Evolutionary conservation across 83 land plant species (phyloP).

Genomic region (Thuja plicata): DNA sequence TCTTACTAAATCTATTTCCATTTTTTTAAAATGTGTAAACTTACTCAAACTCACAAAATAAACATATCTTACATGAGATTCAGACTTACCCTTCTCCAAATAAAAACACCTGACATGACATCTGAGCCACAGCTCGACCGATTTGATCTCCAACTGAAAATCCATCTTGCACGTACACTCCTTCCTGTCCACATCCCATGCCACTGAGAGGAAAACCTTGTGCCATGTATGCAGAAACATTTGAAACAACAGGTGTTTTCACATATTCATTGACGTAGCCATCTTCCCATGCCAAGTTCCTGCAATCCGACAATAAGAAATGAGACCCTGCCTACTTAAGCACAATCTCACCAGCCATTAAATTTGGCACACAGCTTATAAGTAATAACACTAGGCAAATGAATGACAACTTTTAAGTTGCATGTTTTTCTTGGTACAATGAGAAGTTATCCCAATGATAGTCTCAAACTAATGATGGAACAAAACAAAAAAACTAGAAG

Average conservation of each 20-base stretch:
- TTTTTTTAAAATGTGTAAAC: background rate
- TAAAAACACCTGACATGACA: slow-evolving; percentile 35
- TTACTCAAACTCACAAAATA: background rate
- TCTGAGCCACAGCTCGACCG: background rate
- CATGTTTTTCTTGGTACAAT: background rate
- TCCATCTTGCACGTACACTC: no score
- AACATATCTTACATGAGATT: background rate
- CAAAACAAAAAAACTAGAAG: background rate
- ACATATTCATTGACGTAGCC: slow-evolving; percentile 37
- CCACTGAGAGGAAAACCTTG: background rate
- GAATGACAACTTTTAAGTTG: background rate
- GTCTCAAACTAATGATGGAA: background rate
- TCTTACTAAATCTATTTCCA: background rate
- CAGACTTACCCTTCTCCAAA: slow-evolving; percentile 66
- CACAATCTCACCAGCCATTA: background rate
- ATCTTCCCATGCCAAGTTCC: slow-evolving; percentile 69
- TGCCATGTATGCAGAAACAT: slow-evolving; percentile 11
- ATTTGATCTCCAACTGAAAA: no score
- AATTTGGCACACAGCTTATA: background rate
- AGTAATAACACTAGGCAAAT: background rate
- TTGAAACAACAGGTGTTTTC: slow-evolving; percentile 6
- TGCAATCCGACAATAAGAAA: slow-evolving; percentile 15
- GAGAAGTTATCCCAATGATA: background rate
- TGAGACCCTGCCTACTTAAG: background rate
- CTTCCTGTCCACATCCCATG: no score